phyloP scores from a whole-genome alignment of 148 eudicot genomes.

The Camellia granthamiana region DNA sequence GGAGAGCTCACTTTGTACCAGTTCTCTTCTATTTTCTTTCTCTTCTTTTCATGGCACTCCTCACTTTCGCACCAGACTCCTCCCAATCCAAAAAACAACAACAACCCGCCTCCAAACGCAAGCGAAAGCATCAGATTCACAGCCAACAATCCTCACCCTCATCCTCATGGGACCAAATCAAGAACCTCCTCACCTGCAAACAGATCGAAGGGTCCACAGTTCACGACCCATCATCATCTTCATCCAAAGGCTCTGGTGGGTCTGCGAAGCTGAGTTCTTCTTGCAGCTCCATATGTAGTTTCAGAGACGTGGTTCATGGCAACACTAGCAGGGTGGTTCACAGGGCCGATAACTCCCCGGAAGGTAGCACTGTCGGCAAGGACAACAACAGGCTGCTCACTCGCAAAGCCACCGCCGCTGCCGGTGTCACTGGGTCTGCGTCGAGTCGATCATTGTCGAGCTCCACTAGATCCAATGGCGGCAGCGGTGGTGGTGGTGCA shows the following conservation, averaged over 20 bases:
- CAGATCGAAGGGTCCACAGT: conserved; percentile 45
- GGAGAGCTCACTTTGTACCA: conserved; percentile 2
- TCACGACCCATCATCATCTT: conserved; percentile 36
- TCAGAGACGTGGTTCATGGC: conserved; percentile 69
- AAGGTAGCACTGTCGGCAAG: conserved; percentile 48
- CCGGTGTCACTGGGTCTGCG: conserved; percentile 18
- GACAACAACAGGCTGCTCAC: conserved; percentile 43
- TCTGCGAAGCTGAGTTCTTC: conserved; percentile 36
- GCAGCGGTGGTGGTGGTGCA: conserved; percentile 17
- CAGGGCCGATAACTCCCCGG: conserved; percentile 79
- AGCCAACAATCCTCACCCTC: not conserved
- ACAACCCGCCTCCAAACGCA: conserved; percentile 15
- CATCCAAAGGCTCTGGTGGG: conserved; percentile 19
- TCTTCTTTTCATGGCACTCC: conserved; percentile 47
- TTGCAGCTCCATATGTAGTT: conserved; percentile 71
- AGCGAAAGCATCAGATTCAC: conserved; percentile 13
- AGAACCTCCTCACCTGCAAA: conserved; percentile 71
- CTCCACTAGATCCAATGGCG: conserved; percentile 40
- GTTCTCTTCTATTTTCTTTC: conserved; percentile 7
- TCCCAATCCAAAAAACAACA: conserved; percentile 17
- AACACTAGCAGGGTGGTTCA: conserved; percentile 69
- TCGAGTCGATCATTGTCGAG: conserved; percentile 32
- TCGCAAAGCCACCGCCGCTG: conserved; percentile 19
- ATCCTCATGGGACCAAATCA: conserved; percentile 83
- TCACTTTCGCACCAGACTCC: conserved; percentile 29